Base-by-base conservation (phyloP, 768 basidiomycete genomes). In the Pisolithus albus region DNA sequence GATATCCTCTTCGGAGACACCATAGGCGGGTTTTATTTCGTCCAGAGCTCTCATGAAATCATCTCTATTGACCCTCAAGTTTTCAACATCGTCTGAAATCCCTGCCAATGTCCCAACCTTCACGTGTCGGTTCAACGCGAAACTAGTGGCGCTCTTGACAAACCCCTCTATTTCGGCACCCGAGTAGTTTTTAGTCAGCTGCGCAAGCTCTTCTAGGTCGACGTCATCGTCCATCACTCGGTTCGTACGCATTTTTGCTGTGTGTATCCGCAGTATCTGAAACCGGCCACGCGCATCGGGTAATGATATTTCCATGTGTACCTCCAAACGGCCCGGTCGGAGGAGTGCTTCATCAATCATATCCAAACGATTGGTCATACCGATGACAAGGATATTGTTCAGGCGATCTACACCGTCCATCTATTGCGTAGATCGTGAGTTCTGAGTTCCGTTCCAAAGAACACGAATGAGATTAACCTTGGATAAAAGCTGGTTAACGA, bases 341-440 rank as follows among this genome's bases (percentile, higher is more conserved):
- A 97, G 79, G 2, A 98, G 79, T 7, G 95, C 96, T 64, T 99
- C 96, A 62, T 99, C 96, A 60, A 99, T 97, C 94, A 99, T 92
- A 75, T 99, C 96, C 40, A 83, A 72, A 54, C 96, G 86, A 69
- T 99, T 98, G 43, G 95, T 99, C 96, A 99, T 99, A 61, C 96
- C 96, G 59, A 99, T 99, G 59, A 99, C 88, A 61, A 99, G 86
- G 55, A 99, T 95, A 70, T 99, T 99, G 75, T 99, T 98, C 30
- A 99, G 75, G 72, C 92, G 88, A 65, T 99, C 96, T 10, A 99
- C 95, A 74, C 96, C 96, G 59, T 99, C 96, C 93, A 99, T 95
- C 92, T 96, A 58, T 8, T 13, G 28, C 46, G 28, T 43, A 5
- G 7, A 15, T 50, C 8, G 30, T 67, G 28, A 67, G 46, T 7